Conservation (phyloP, 805 yeast genomes). For the Kodamaea kakaduensis region DNA sequence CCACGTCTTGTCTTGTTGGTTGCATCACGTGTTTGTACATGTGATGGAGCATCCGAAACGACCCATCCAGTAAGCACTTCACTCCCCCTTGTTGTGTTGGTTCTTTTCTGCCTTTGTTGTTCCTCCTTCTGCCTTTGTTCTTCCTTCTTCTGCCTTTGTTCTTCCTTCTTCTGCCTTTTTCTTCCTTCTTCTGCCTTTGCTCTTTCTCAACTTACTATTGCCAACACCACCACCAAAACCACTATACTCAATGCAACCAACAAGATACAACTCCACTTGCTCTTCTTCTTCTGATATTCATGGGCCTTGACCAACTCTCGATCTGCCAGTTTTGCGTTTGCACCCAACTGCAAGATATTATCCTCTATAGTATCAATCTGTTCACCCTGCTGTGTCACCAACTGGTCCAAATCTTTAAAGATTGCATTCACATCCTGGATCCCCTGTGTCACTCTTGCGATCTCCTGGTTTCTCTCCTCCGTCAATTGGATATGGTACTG, state of each 20-base stretch:
- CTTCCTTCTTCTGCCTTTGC: not conserved
- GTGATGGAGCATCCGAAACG: no score
- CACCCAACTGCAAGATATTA: slow-evolving; percentile 60
- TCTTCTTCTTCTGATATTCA: slow-evolving; percentile 62
- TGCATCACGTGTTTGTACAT: no score
- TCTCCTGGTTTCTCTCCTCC: slow-evolving; percentile 70
- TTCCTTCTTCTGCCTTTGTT: not conserved
- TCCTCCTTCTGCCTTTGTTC: not conserved
- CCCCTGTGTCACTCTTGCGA: slow-evolving; percentile 68
- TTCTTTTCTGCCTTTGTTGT: no score
- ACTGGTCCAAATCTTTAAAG: slow-evolving; percentile 70
- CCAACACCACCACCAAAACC: slow-evolving; percentile 54
- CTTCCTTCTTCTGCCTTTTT: not conserved
- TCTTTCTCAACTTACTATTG: slow-evolving; percentile 39
- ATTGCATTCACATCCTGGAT: slow-evolving; percentile 82
- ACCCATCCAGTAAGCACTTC: no score
- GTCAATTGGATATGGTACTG: slow-evolving; percentile 63
- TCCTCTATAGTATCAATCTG: slow-evolving; percentile 83
- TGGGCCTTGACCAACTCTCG: slow-evolving; percentile 71
- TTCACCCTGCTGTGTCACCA: slow-evolving; percentile 81
- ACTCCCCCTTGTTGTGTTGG: no score
- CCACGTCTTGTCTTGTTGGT: no score
- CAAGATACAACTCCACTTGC: slow-evolving; percentile 71
- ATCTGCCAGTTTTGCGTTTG: slow-evolving; percentile 65
- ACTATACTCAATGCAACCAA: slow-evolving; percentile 56